A percentile compares a stretch with the other conserved stretches of the same genome.
phyloP scores from a whole-genome alignment of 164 flowering plant species.

The Hamamelis virginiana region DNA sequence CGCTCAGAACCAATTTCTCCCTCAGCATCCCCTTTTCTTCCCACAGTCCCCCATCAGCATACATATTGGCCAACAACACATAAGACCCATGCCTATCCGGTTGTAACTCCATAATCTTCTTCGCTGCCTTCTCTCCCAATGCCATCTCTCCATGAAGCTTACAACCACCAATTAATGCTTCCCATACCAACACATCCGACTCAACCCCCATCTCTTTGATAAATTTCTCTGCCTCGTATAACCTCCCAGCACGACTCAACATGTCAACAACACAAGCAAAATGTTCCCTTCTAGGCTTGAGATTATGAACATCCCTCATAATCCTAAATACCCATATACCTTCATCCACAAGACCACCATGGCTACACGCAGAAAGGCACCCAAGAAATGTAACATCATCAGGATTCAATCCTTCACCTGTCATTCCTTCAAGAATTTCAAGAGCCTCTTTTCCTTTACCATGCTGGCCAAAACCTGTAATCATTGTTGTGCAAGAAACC shows the following conservation, averaged over 20 bases:
- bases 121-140: slow-evolving; percentile 21
- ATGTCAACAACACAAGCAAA: slow-evolving; percentile 28
- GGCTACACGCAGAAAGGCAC: slow-evolving; percentile 33
- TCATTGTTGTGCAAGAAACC: slow-evolving; percentile 24
- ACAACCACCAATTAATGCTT: slow-evolving; percentile 26
- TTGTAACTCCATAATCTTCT: slow-evolving; percentile 22
- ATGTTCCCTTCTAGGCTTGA: slow-evolving; percentile 25
- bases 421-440: slow-evolving; percentile 10
- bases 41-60: slow-evolving; percentile 27
- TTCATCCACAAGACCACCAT: slow-evolving; percentile 26
- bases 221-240: slow-evolving; percentile 25
- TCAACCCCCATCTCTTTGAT: slow-evolving; percentile 19
- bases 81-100: slow-evolving; percentile 21
- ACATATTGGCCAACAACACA: slow-evolving; percentile 22
- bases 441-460: slow-evolving; percentile 29
- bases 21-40: slow-evolving; percentile 14
- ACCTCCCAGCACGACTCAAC: slow-evolving; percentile 28
- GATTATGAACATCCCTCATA: slow-evolving; percentile 12
- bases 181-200: slow-evolving; percentile 22
- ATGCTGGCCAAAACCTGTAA: slow-evolving; percentile 24
- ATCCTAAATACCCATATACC: slow-evolving; percentile 17
- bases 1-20: slow-evolving; percentile 12
- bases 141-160: slow-evolving; percentile 23
- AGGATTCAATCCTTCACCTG: slow-evolving; percentile 13
- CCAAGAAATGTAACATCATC: slow-evolving; percentile 25